Evolutionary conservation across 306 rosid species (phyloP), one percentile per base, ranked within the genome.

Genomic region (Canavalia ensiformis): DNA sequence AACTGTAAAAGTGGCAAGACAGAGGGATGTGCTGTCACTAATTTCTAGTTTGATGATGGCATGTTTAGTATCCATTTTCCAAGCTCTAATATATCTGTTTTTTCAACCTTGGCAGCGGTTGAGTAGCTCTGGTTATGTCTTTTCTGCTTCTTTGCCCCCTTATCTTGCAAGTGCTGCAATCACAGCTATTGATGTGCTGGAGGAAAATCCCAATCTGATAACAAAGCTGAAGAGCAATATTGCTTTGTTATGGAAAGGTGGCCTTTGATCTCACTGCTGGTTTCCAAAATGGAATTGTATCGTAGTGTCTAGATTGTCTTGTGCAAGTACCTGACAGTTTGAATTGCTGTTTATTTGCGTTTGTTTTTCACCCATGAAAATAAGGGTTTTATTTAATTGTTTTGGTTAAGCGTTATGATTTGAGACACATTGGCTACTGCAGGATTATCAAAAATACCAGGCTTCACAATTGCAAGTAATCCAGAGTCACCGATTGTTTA

Each of bases 101-200:
- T 71, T 77, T 80, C 33, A 82, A 71, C 71, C 81, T 74, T 84
- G 74, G 78, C 94, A 96, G 99, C 91, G 99, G 50, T 74, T 96
- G 89, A 96, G 99, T 84, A 93, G 99, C 84, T 93, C 98, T 50
- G 98, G 97, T 39, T 96, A 96, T 2, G 97, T 94, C 81, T 96
- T 96, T 84, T 96, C 98, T 88, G 99, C 99, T 64, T 93, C 98
- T 56, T 83, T 96, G 86, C 99, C 99, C 37, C 99, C 99, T n/a
- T 93, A 92, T 89, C 97, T 96, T 75, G 97, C 98, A 9, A 90
- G 89, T 55, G 98, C 98, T 65, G 98, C 99, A 75, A 88, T 96
- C 68, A 84, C 95, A 30, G 97, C 99, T 64, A 85, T 96, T 86
- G 92, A 93, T 81, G 77, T 96, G 81, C 76, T 96, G 58, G 99